Conservation (phyloP, 2,329 filamentous ascomycete species). For the Stagonosporopsis vannaccii region DNA sequence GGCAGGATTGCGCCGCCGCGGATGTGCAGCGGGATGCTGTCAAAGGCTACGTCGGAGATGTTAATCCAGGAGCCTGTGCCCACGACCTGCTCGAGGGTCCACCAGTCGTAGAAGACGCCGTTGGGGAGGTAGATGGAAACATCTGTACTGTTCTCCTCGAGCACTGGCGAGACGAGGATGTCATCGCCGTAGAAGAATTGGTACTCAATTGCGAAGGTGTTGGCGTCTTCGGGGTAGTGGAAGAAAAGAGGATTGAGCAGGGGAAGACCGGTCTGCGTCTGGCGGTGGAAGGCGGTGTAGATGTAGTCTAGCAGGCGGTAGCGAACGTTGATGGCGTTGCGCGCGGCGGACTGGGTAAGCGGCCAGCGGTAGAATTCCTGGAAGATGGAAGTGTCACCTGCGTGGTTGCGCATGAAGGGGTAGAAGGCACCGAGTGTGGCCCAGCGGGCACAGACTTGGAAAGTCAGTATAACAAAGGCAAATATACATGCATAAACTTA, state of each 20-base stretch:
- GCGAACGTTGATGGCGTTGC: conserved; percentile 71
- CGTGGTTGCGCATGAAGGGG: conserved; percentile 79
- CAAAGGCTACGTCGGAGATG: conserved; percentile 58
- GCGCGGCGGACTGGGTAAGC: conserved; percentile 67
- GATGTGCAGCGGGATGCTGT: conserved; percentile 69
- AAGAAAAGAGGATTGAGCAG: conserved; percentile 74
- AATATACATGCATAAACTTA: background rate
- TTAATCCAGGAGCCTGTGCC: conserved; percentile 57
- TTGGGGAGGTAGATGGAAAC: conserved; percentile 65
- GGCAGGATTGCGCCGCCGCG: conserved; percentile 70
- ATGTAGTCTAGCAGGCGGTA: conserved; percentile 79
- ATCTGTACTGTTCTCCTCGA: conserved; percentile 59
- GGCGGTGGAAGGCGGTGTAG: conserved; percentile 72
- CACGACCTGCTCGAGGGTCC: conserved; percentile 58
- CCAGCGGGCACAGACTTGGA: conserved; percentile 71
- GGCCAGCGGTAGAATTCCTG: conserved; percentile 67
- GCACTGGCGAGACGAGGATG: conserved; percentile 64
- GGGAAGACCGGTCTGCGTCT: conserved; percentile 68
- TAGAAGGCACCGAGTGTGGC: conserved; percentile 74
- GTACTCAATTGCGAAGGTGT: conserved; percentile 59
- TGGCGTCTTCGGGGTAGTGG: conserved; percentile 66
- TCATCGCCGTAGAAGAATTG: conserved; percentile 67
- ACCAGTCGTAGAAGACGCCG: conserved; percentile 68
- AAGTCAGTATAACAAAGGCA: background rate
- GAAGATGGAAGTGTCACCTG: conserved; percentile 57